Evolutionary conservation across 805 yeast species (phyloP).

Genomic region (Metschnikowia lochheadii): DNA sequence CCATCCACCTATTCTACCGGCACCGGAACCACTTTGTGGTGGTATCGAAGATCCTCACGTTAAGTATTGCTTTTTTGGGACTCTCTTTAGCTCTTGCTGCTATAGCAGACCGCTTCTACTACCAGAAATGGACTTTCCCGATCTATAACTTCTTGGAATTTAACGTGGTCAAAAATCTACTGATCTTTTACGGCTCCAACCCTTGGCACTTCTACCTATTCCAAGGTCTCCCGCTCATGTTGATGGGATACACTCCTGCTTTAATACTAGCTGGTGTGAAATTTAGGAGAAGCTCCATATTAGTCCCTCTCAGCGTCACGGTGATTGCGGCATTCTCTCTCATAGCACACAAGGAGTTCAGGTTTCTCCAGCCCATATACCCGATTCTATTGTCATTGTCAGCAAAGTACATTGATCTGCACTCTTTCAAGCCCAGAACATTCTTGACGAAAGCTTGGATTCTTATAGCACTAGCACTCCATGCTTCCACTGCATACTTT

Average conservation of each 20-base stretch:
- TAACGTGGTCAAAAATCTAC: slow-evolving; percentile 67
- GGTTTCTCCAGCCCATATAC: slow-evolving; percentile 82
- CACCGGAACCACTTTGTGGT: slow-evolving; percentile 17
- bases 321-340: slow-evolving; percentile 57
- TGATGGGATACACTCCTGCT: slow-evolving; percentile 64
- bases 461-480: slow-evolving; percentile 23
- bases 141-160: slow-evolving; percentile 67
- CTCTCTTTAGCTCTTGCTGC: slow-evolving; percentile 2
- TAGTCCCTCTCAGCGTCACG: slow-evolving; percentile 28
- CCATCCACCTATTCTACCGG: slow-evolving; percentile 26
- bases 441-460: neutral
- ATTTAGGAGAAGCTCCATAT: slow-evolving; percentile 12
- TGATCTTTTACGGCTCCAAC: slow-evolving; percentile 80
- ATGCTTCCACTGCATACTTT: slow-evolving; percentile 43
- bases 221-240: slow-evolving; percentile 78
- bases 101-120: slow-evolving; percentile 53
- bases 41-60: slow-evolving; percentile 25
- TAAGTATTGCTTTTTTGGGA: neutral
- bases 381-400: slow-evolving; percentile 62
- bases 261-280: slow-evolving; percentile 28
- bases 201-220: slow-evolving; percentile 80
- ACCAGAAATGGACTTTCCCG: slow-evolving; percentile 57
- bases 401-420: slow-evolving; percentile 22
- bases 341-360: slow-evolving; percentile 82
- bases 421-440: neutral